Evolutionary conservation across 768 basidiomycete species (phyloP).

Genomic region (Leccinum fibrillosum): DNA sequence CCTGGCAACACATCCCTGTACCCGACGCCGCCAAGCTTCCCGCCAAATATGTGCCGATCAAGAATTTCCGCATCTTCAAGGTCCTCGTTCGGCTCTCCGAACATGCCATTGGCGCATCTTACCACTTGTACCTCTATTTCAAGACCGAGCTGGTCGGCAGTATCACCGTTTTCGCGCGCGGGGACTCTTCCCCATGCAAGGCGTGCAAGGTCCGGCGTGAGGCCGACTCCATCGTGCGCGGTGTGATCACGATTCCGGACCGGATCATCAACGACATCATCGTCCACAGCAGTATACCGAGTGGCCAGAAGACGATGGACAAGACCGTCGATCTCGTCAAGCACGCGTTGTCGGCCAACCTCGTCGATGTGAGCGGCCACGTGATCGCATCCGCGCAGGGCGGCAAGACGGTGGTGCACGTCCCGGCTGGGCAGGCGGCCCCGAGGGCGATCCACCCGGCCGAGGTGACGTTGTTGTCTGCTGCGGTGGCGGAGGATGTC

Average conservation of each 20-base stretch:
- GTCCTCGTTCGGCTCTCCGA: conserved; percentile 25
- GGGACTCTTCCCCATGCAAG: conserved; percentile 20
- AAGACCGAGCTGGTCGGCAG: conserved; percentile 18
- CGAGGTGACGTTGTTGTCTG: conserved; percentile 20
- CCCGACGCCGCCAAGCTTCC: conserved; percentile 13
- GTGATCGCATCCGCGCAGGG: conserved; percentile 18
- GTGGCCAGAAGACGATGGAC: conserved; percentile 6
- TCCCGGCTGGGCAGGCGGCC: conserved; percentile 4
- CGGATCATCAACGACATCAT: conserved; percentile 23
- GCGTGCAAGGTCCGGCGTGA: conserved; percentile 24
- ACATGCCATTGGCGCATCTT: conserved; percentile 22
- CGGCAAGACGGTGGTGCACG: not conserved
- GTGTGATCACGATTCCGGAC: conserved; percentile 23
- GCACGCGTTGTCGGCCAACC: conserved; percentile 12
- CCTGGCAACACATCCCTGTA: conserved; percentile 19
- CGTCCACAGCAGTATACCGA: conserved; percentile 7
- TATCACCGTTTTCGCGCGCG: conserved; percentile 23
- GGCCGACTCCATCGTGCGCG: conserved; percentile 15
- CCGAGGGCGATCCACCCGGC: conserved; percentile 17
- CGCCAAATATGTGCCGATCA: conserved; percentile 12
- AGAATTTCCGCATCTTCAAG: conserved; percentile 24
- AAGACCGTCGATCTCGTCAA: conserved; percentile 10
- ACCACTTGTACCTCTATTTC: conserved; percentile 21
- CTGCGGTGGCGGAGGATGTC: conserved; percentile 21
- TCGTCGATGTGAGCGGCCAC: conserved; percentile 13